Evolutionary conservation across 176 grass and related monocot genomes (phyloP), one percentile per base, ranked within the genome.

Genomic region (Raddia distichophylla): DNA sequence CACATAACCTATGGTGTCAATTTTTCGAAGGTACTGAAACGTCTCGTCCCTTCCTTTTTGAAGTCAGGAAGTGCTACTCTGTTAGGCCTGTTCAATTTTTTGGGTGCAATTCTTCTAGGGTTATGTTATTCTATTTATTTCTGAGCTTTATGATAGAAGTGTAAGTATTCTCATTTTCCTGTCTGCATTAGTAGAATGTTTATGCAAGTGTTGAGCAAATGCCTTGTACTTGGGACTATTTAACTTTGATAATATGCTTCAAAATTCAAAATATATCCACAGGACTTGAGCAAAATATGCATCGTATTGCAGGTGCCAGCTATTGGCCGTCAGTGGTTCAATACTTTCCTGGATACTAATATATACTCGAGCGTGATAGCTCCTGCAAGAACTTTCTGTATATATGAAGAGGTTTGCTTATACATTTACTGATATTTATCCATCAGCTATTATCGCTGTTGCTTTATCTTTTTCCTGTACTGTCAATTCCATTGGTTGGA

Each of bases 301-400:
- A 72, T 71, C n/a, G 51, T 74, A 17, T 90, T 50, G 82, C 88
- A 98, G 96, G 93, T 86, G 13, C 82, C 84, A 5, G 71, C 68
- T 2, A 95, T 95, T 74, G 93, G 90, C 47, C 88, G 78, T 75
- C 96, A 98, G 47, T 91, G 90, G 88, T 84, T 98, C 74, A 91
- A 91, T 51, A 90, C 89, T 73, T 73, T 73, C 71, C 71, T 95
- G 74, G 86, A 93, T 90, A 76, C 53, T 80, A 76, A 77, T 89
- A 84, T 84, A 70, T 98, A 91, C 78, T 81, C 77, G 5, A 82
- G 60, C 49, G 84, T 90, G 73, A 98, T 98, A 52, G 86, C 89
- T 66, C 76, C 93, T 86, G 90, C 90, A 64, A 95, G 91, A 94
- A 98, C 93, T 50, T 98, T 95, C 78, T 98, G 96, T 83, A 66